Evolutionary conservation across 2,329 filamentous ascomycete genomes (phyloP), one percentile per base, ranked within the genome.

Genomic region (Reticulascus tulasneorum): DNA sequence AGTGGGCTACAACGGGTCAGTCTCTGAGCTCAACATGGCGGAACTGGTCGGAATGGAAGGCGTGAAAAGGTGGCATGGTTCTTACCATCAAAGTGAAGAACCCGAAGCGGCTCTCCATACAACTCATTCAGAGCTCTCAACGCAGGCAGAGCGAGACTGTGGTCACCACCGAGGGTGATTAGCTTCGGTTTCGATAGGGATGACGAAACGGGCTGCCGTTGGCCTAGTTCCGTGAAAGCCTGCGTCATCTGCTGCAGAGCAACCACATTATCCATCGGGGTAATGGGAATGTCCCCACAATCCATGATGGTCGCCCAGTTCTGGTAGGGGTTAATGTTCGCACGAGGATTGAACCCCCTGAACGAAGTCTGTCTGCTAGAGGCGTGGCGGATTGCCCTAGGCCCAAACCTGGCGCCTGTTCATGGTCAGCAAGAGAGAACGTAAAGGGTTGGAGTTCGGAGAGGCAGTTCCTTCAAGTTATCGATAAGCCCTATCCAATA

Each of bases 221-320:
- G 54, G 20, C 68, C 71, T 4, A 94, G 78, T 60, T 90, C 83
- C 7, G 72, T 66, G 57, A 86, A 89, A 0, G 86, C 88, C 53
- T 83, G 78, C 21, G 77, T 86, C 88, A 95, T 94, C 62, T 95
- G 90, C 28, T 73, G 69, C 35, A 90, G 67, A 0, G 90, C 90
- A 12, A 94, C 69, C 2, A 70, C 78, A 57, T 95, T 95, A 65
- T 95, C 88, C 49, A 94, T 83, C 0, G 89, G 89, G 1, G 84
- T 86, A 47, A 94, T 72, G 19, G 90, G 88, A 37, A 95, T 88
- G 56, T 95, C 90, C 29, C 90, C 90, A 59, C 90, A 96, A 67
- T 96, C 90, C 33, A 91, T 69, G 40, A 95, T 78, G 24, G 67
- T 79, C 1, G 86, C 84, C 84, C 85, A 91, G 36, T 75, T 83